Evolutionary conservation across 2,329 filamentous ascomycete species (phyloP).

Genomic region (Alternaria ventricosa): DNA sequence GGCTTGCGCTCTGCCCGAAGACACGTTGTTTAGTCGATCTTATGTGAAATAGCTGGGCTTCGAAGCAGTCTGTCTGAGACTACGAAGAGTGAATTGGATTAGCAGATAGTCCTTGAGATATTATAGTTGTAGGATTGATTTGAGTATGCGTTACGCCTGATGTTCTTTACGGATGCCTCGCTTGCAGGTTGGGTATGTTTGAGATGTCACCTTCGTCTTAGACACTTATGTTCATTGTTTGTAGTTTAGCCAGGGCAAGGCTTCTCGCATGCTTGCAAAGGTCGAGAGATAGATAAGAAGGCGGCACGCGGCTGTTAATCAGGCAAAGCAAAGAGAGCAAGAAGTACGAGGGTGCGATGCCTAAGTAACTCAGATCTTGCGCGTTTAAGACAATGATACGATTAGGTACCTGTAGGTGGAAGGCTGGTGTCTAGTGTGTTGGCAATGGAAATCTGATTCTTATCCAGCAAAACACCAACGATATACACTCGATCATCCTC

Average conservation of each 20-base stretch:
- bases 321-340: background rate
- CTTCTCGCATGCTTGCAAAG: background rate
- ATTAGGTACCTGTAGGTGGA: background rate
- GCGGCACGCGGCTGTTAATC: background rate
- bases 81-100: background rate
- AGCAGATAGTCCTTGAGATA: background rate
- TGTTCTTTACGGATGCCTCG: background rate
- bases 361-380: background rate
- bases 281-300: background rate
- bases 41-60: background rate
- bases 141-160: background rate
- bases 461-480: no score
- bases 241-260: background rate
- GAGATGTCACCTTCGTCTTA: background rate
- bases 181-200: background rate
- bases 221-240: background rate
- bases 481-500: no score
- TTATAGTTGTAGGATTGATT: background rate
- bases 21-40: background rate
- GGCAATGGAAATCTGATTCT: background rate
- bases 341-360: background rate
- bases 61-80: background rate
- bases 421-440: background rate
- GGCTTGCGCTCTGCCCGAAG: background rate
- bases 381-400: background rate